Conservation (phyloP, 495 filamentous ascomycete genomes). For the Aspergillus asperescens region DNA sequence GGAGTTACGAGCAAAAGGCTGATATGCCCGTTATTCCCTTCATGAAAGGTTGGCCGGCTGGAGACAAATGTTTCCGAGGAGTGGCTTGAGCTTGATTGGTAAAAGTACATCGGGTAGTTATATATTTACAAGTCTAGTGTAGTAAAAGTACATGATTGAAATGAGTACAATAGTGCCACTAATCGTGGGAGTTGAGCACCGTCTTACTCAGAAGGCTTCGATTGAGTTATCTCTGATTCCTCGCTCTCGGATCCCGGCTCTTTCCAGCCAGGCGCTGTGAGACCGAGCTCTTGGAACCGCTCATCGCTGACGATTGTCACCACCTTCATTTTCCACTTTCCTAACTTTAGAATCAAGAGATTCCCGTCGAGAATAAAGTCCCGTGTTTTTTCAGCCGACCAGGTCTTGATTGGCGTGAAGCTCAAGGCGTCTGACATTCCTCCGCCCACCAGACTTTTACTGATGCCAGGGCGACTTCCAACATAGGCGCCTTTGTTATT, state of each 20-base stretch:
- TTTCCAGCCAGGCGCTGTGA: slow-evolving; percentile 44
- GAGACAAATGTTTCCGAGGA: not conserved
- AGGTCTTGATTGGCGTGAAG: slow-evolving; percentile 58
- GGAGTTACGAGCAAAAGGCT: too few species aligned
- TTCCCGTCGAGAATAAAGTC: slow-evolving; percentile 60
- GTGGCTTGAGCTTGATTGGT: not conserved
- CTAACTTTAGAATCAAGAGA: slow-evolving; percentile 63
- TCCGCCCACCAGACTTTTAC: slow-evolving; percentile 13
- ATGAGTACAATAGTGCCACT: not conserved
- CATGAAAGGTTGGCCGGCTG: too few species aligned
- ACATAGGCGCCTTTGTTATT: slow-evolving; percentile 57
- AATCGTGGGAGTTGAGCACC: not conserved
- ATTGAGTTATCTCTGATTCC: slow-evolving; percentile 2
- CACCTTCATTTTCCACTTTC: slow-evolving; percentile 76
- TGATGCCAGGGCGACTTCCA: slow-evolving; percentile 50
- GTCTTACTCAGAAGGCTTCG: slow-evolving; percentile 6
- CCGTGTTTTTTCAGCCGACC: slow-evolving; percentile 50
- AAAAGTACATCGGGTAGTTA: slow-evolving; percentile 7
- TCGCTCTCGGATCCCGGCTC: slow-evolving; percentile 5
- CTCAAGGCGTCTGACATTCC: slow-evolving; percentile 54
- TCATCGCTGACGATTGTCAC: slow-evolving; percentile 68
- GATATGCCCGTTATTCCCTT: too few species aligned
- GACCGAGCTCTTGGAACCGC: slow-evolving; percentile 49
- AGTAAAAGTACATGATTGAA: slow-evolving; percentile 11
- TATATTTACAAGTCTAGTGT: slow-evolving; percentile 10